Conservation (phyloP, 1,284 basidiomycete species). For the Microbotryomycetes sp. region DNA sequence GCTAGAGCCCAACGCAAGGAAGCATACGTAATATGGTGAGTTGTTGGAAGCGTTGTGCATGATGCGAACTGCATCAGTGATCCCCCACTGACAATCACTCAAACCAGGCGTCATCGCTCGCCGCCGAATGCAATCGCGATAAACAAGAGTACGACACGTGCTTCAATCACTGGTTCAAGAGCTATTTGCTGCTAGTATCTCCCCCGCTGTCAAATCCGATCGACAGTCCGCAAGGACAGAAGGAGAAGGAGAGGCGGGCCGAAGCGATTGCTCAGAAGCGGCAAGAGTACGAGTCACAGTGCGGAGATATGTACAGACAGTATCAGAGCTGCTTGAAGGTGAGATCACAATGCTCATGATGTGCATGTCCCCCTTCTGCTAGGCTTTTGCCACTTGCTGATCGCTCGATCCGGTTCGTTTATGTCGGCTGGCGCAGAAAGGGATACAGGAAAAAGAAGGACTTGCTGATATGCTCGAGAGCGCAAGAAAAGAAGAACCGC, state of each 20-base stretch:
- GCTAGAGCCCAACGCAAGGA: too few relatives aligned
- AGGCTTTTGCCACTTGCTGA: background rate
- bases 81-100: too few relatives aligned
- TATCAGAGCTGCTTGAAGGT: conserved; percentile 76
- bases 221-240: conserved; percentile 38
- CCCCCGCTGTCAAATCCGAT: conserved; percentile 10
- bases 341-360: too few relatives aligned
- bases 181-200: conserved; percentile 54
- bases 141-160: conserved; percentile 86
- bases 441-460: conserved; percentile 64
- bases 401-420: background rate
- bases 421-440: conserved; percentile 51
- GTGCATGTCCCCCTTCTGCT: conserved; percentile 25
- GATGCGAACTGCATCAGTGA: too few relatives aligned
- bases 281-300: conserved; percentile 71
- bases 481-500: conserved; percentile 71
- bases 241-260: conserved; percentile 45
- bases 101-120: conserved; percentile 44
- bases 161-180: conserved; percentile 95
- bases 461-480: conserved; percentile 67
- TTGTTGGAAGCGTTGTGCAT: too few relatives aligned
- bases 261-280: conserved; percentile 46
- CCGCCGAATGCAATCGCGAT: conserved; percentile 74
- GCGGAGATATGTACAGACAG: conserved; percentile 67
- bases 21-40: too few relatives aligned